A percentile compares a stretch with the other conserved stretches of the same genome.
Conservation (phyloP, 1,284 basidiomycete species). For the Cystobasidium sp. region DNA sequence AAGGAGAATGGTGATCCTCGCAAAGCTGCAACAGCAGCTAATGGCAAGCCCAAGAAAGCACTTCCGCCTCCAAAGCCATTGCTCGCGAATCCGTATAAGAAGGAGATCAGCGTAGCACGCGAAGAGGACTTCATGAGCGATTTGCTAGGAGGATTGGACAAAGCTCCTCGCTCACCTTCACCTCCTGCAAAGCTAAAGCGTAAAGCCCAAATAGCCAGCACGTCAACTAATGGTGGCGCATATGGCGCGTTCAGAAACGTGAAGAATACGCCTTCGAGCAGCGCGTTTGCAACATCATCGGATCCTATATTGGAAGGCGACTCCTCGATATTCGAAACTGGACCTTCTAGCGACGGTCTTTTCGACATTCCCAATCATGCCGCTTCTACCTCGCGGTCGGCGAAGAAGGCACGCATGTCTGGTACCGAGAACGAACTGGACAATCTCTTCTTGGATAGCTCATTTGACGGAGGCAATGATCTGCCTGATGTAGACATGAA, state of each 20-base stretch:
- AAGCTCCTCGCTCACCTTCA: constrained; percentile 47
- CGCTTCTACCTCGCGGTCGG: constrained; percentile 9
- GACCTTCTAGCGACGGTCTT: constrained; percentile 36
- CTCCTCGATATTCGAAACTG: constrained; percentile 32
- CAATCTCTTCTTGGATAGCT: constrained; percentile 27
- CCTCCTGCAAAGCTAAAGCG: constrained; percentile 45
- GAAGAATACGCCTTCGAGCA: constrained; percentile 35
- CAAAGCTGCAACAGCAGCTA: constrained; percentile 21
- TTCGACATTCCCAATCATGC: constrained; percentile 7
- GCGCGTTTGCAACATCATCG: constrained; percentile 36
- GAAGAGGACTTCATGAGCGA: constrained; percentile 85
- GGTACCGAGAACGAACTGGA: constrained; percentile 35
- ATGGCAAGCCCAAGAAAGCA: constrained; percentile 50
- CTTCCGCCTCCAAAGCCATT: constrained; percentile 55
- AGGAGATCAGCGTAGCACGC: constrained; percentile 63
- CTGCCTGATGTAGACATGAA: constrained; percentile 25
- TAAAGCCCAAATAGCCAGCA: constrained; percentile 28
- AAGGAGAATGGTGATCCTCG: constrained; percentile 47
- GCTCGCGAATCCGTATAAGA: constrained; percentile 57
- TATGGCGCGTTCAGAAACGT: constrained; percentile 23
- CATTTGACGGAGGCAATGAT: constrained; percentile 31
- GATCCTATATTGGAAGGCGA: constrained; percentile 34
- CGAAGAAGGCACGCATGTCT: constrained; percentile 28
- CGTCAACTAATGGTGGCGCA: constrained; percentile 11
- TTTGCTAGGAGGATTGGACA: constrained; percentile 71